Conservation (phyloP, 2,329 filamentous ascomycete species). For the Penicillium verrucosum region DNA sequence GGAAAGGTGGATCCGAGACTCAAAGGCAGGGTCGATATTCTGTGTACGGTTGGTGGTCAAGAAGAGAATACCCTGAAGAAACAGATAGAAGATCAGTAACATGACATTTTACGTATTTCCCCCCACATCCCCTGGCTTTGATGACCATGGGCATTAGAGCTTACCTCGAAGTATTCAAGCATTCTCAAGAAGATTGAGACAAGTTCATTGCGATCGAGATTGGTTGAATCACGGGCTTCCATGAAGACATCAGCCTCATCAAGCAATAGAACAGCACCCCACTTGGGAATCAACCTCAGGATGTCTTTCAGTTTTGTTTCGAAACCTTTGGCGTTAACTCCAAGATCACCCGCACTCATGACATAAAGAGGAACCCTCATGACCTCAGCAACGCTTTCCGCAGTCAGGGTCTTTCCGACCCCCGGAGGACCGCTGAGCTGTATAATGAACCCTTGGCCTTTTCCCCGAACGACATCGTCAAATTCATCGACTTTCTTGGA, state of each 20-base stretch:
- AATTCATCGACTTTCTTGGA: conserved; percentile 39
- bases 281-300: conserved; percentile 48
- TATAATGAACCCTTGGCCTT: conserved; percentile 53
- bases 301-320: conserved; percentile 47
- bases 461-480: conserved; percentile 52
- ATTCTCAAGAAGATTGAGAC: conserved; percentile 39
- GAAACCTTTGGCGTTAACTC: conserved; percentile 42
- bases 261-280: conserved; percentile 53
- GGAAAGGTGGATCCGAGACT: conserved; percentile 45
- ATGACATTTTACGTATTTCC: conserved; percentile 8
- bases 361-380: conserved; percentile 51
- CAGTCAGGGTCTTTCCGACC: conserved; percentile 54
- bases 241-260: conserved; percentile 45
- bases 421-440: conserved; percentile 52
- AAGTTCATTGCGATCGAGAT: conserved; percentile 47
- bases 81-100: conserved; percentile 36
- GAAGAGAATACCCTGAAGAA: conserved; percentile 45
- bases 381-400: conserved; percentile 50
- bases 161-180: conserved; percentile 30
- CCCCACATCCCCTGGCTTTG: too few species aligned
- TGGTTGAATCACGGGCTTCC: conserved; percentile 37
- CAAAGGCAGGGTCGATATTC: conserved; percentile 50
- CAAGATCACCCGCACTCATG: conserved; percentile 50
- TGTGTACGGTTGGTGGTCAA: conserved; percentile 53
- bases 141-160: neutral